Evolutionary conservation across 75 land plant genomes (phyloP), one percentile per base, ranked within the genome.

Genomic region (Pinus albicaulis): DNA sequence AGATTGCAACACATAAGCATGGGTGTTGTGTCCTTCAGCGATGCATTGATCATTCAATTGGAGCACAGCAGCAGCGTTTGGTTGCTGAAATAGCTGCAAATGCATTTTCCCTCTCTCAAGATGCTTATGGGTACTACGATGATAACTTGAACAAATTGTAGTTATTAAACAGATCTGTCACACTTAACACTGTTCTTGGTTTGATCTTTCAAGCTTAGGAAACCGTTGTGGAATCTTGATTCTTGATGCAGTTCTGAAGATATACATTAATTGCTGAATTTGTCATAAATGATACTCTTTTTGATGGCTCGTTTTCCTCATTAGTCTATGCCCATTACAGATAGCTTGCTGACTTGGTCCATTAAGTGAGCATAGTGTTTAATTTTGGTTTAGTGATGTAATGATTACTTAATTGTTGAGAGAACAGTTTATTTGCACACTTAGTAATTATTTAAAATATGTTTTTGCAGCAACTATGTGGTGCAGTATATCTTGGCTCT

Each of bases 11-110:
- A 16, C 87, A 93, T 63, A 77, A 76, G 17, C 83, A 80, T 71
- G 91, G 91, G 20, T 89, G 91, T 28, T 86, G 86, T 81, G 74
- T 81, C 7, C 76, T 89, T 34, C 94, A 91, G 70, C 76, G 82
- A 16, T 91, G 91, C 59, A 72, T 91, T 4, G 82, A 65, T 28
- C 36, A 72, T 60, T 73, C 91, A 57, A 24, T 62, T 2, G 86
- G 81, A 56, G 73, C 71, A 52, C 74, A 78, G 55, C 74, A 71
- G 38, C 73, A 80, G 53, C 76, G 85, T 22, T 72, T 93, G 63
- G 68, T 89, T 6, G 57, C 77, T 31, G 81, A 86, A 34, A 77
- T 93, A 5, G 76, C 77, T 22, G 73, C 79, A 20, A 91, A 91
- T 76, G 94, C 86, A 7, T 69, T 87, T 22, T 56, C 74, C 8